These are phyloP conservation scores for Buddleja alternifolia DNA, from an alignment of 257 asterid genomes.

Conservation along the genomic window DNA sequence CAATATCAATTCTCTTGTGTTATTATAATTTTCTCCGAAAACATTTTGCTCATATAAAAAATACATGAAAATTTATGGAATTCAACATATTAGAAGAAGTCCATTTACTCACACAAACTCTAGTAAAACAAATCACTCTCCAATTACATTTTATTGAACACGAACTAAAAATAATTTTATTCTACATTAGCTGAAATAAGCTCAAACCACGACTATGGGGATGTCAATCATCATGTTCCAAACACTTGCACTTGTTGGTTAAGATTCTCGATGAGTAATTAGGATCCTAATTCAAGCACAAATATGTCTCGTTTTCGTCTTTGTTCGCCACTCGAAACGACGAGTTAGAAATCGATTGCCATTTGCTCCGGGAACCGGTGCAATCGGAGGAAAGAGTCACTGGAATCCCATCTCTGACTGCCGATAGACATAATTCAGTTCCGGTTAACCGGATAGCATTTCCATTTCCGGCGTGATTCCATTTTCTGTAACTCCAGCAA, in stretches of 20 bases:
- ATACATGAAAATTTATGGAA: no score
- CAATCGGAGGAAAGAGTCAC: slow-evolving; percentile 44
- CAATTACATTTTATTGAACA: background rate
- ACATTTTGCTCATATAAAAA: no score
- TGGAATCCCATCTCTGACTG: slow-evolving; percentile 40
- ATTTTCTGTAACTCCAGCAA: slow-evolving; percentile 35
- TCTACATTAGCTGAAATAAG: slow-evolving; percentile 35
- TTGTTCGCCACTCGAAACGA: slow-evolving; percentile 36
- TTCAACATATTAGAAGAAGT: no score
- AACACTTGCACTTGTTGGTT: slow-evolving; percentile 42
- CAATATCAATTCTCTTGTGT: no score
- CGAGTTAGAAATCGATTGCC: slow-evolving; percentile 34
- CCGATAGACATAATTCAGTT: slow-evolving; percentile 36
- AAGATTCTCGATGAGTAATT: slow-evolving; percentile 27
- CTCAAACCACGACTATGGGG: slow-evolving; percentile 49
- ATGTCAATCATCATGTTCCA: slow-evolving; percentile 18
- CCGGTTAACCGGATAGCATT: slow-evolving; percentile 38
- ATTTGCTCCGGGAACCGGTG: slow-evolving; percentile 27
- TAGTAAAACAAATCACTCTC: background rate
- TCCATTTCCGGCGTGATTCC: slow-evolving; percentile 33
- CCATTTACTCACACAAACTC: no score
- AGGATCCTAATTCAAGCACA: slow-evolving; percentile 54
- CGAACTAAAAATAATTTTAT: no score
- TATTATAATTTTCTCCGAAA: no score
- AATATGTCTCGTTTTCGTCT: slow-evolving; percentile 38